phyloP scores from a whole-genome alignment of 2,329 filamentous ascomycete species.

The Elsinoe australis region DNA sequence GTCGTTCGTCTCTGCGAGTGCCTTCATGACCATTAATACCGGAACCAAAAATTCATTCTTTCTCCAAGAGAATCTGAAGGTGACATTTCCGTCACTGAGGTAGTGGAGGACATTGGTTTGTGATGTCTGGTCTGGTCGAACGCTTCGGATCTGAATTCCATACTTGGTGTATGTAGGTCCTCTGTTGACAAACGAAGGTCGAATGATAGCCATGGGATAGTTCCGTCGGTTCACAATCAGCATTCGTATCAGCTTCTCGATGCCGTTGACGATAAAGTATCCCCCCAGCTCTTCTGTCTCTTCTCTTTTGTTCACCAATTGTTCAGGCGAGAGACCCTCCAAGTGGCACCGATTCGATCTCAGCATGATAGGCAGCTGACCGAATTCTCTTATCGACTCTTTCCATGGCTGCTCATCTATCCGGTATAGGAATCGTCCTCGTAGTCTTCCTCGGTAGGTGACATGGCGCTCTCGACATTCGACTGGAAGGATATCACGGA shows the following conservation, averaged over 20 bases:
- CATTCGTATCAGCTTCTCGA: slow-evolving; percentile 92
- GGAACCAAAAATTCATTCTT: slow-evolving; percentile 97
- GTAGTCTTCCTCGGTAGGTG: slow-evolving; percentile 81
- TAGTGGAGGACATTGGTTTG: slow-evolving; percentile 98
- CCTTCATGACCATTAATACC: slow-evolving; percentile 94
- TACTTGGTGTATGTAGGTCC: slow-evolving; percentile 81
- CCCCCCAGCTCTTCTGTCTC: slow-evolving; percentile 94
- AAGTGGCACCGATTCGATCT: slow-evolving; percentile 87
- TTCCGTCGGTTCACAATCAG: slow-evolving; percentile 85
- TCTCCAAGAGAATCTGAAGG: slow-evolving; percentile 94
- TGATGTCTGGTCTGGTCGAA: slow-evolving; percentile 93
- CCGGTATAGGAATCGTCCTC: slow-evolving; percentile 72
- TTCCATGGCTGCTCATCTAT: slow-evolving; percentile 81
- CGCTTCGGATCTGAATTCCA: slow-evolving; percentile 84
- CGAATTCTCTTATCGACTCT: slow-evolving; percentile 76
- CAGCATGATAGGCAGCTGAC: slow-evolving; percentile 87
- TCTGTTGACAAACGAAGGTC: slow-evolving; percentile 81
- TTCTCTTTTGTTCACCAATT: slow-evolving; percentile 80
- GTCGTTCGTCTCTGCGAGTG: slow-evolving; percentile 90
- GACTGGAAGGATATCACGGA: slow-evolving; percentile 79
- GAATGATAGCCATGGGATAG: slow-evolving; percentile 88
- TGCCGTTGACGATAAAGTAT: slow-evolving; percentile 96
- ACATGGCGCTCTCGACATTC: slow-evolving; percentile 92
- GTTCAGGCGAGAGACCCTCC: slow-evolving; percentile 71
- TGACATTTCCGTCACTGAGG: slow-evolving; percentile 89